These are phyloP conservation scores for Macrocystidia cucumis DNA, from an alignment of 1,284 basidiomycete genomes.

Conservation along the genomic window DNA sequence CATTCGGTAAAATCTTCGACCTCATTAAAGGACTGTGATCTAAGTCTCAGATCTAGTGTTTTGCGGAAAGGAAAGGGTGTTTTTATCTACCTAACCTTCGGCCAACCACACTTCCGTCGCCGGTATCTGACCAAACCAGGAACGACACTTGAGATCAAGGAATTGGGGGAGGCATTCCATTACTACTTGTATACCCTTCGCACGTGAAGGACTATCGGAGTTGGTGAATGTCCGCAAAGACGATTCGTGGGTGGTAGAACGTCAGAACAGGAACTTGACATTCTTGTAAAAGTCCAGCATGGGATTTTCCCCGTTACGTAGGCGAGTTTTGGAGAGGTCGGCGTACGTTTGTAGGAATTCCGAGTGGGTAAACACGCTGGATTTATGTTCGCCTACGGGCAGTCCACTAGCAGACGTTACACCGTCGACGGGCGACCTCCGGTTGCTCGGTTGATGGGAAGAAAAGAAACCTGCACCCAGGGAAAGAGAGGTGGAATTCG, in stretches of 20 bases:
- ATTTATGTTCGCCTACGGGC: slow-evolving; percentile 73
- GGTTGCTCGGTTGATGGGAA: slow-evolving; percentile 46
- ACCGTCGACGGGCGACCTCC: slow-evolving; percentile 58
- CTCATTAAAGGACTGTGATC: slow-evolving; percentile 18
- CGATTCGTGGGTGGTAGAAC: too few relatives aligned
- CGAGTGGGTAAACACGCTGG: slow-evolving; percentile 75
- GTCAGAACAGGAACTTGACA: slow-evolving; percentile 79
- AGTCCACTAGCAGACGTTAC: slow-evolving; percentile 67
- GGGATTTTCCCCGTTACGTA: slow-evolving; percentile 81
- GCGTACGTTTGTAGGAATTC: slow-evolving; percentile 83
- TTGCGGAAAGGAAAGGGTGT: slow-evolving; percentile 49
- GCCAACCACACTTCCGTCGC: slow-evolving; percentile 86
- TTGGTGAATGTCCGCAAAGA: slow-evolving; percentile 8
- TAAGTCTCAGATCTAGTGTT: slow-evolving; percentile 38
- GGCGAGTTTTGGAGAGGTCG: slow-evolving; percentile 56
- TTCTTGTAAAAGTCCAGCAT: slow-evolving; percentile 85
- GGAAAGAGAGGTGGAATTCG: slow-evolving; percentile 40
- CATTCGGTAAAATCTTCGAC: slow-evolving; percentile 43
- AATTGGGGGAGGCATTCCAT: slow-evolving; percentile 75
- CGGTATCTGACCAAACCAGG: slow-evolving; percentile 50
- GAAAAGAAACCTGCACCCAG: slow-evolving; percentile 65
- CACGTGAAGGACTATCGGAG: slow-evolving; percentile 13
- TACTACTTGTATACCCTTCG: slow-evolving; percentile 73
- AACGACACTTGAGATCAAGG: slow-evolving; percentile 56
- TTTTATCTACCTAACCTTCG: slow-evolving; percentile 86